Percentiles rank a stretch among this genome's conserved stretches.
phyloP scores from a whole-genome alignment of 257 asterid genomes.

The Penstemon davidsonii region DNA sequence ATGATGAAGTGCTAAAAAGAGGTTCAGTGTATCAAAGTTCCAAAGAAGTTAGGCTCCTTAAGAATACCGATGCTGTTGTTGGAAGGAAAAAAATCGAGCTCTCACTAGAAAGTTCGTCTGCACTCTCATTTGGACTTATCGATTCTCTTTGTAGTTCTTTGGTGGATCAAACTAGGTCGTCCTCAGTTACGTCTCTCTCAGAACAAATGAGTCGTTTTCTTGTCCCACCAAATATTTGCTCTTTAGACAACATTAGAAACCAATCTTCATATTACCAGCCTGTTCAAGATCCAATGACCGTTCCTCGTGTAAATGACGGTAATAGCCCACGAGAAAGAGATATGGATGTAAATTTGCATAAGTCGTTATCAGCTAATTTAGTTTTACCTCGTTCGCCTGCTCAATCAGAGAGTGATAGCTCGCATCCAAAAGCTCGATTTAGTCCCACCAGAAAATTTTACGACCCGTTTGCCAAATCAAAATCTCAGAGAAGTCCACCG shows the following conservation, averaged over 20 bases:
- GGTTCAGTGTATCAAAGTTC: slow-evolving; percentile 83
- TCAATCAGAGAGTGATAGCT: slow-evolving; percentile 51
- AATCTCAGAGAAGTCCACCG: slow-evolving; percentile 51
- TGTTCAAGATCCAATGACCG: slow-evolving; percentile 29
- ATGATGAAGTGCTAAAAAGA: slow-evolving; percentile 49
- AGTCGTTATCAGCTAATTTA: slow-evolving; percentile 68
- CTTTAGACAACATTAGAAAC: background rate
- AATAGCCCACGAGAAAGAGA: background rate
- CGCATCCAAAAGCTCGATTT: slow-evolving; percentile 48
- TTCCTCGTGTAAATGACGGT: slow-evolving; percentile 12
- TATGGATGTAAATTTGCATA: slow-evolving; percentile 32
- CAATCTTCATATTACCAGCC: slow-evolving; percentile 4
- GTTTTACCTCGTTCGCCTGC: slow-evolving; percentile 65
- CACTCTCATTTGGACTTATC: slow-evolving; percentile 57
- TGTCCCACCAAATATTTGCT: slow-evolving; percentile 9
- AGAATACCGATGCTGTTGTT: slow-evolving; percentile 34
- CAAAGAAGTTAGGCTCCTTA: slow-evolving; percentile 43
- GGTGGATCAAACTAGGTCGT: slow-evolving; percentile 20
- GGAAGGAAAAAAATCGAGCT: slow-evolving; percentile 77
- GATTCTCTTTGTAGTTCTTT: slow-evolving; percentile 62
- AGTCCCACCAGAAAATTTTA: slow-evolving; percentile 51
- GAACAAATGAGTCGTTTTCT: too few species aligned
- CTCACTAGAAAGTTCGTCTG: slow-evolving; percentile 43
- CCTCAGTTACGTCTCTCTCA: too few species aligned
- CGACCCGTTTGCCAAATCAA: slow-evolving; percentile 71